Conservation (phyloP, 768 basidiomycete genomes). For the Cystobasidiopsis lactophilus region DNA sequence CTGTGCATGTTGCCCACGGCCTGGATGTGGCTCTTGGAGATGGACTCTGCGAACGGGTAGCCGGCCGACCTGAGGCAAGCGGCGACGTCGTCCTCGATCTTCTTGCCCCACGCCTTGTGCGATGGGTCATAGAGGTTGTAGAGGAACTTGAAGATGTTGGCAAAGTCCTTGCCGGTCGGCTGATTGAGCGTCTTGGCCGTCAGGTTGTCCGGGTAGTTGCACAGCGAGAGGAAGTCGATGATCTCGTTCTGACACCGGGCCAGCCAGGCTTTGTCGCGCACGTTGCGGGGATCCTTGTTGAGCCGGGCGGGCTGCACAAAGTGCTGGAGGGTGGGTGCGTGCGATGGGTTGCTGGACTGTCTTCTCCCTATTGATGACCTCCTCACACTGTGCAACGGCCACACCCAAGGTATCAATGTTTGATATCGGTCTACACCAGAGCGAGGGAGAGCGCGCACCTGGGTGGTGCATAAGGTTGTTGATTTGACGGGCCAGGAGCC, state of each 20-base stretch:
- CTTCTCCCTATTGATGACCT: slow-evolving; percentile 6
- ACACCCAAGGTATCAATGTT: too few relatives aligned
- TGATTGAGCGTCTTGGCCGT: slow-evolving; percentile 43
- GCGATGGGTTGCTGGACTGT: slow-evolving; percentile 1
- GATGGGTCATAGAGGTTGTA: slow-evolving; percentile 42
- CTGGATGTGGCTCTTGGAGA: slow-evolving; percentile 68
- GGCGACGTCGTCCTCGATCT: slow-evolving; percentile 64
- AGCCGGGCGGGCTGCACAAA: slow-evolving; percentile 2
- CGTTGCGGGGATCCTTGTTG: slow-evolving; percentile 7
- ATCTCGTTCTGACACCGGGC: slow-evolving; percentile 12
- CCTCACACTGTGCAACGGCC: slow-evolving; percentile 1
- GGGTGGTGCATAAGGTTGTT: slow-evolving; percentile 2
- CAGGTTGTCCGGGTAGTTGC: slow-evolving; percentile 11
- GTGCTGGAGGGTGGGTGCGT: neutral
- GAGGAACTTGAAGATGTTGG: slow-evolving; percentile 60
- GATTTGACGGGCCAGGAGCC: neutral
- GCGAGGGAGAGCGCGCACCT: neutral
- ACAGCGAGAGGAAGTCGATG: slow-evolving; percentile 11
- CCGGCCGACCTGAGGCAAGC: slow-evolving; percentile 46
- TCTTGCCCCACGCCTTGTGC: slow-evolving; percentile 25
- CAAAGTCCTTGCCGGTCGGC: slow-evolving; percentile 70
- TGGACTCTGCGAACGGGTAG: slow-evolving; percentile 57
- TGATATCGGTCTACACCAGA: neutral
- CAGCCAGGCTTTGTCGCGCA: slow-evolving; percentile 8
- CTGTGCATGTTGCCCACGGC: slow-evolving; percentile 73